phyloP scores from a whole-genome alignment of 768 basidiomycete genomes.

The Leucocoprinus sp. region DNA sequence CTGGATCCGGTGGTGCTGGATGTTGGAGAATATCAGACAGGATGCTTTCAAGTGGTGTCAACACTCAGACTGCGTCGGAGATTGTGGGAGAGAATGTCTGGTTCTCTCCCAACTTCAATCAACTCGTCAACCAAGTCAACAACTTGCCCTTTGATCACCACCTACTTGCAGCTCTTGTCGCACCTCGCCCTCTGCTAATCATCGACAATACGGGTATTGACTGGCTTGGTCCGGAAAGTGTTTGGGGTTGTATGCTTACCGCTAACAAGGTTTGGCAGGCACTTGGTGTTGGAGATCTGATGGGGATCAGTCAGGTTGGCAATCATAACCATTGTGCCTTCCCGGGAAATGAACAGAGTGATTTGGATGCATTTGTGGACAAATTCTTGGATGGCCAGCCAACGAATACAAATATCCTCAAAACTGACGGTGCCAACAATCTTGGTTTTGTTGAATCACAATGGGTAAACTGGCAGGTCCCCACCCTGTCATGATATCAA shows the following conservation, averaged over 20 bases:
- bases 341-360: conserved; percentile 36
- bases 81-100: conserved; percentile 57
- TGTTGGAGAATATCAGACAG: conserved; percentile 52
- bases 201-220: conserved; percentile 49
- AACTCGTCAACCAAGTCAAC: conserved; percentile 36
- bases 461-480: conserved; percentile 45
- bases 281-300: conserved; percentile 34
- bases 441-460: conserved; percentile 29
- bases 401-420: conserved; percentile 38
- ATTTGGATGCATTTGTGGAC: conserved; percentile 46
- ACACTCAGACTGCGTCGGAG: conserved; percentile 47
- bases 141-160: conserved; percentile 55
- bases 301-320: conserved; percentile 48
- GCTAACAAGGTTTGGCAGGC: conserved; percentile 44
- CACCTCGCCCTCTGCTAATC: conserved; percentile 43
- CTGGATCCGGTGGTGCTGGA: conserved; percentile 51
- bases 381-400: conserved; percentile 43
- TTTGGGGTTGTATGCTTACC: conserved; percentile 43
- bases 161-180: conserved; percentile 44
- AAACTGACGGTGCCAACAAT: conserved; percentile 34
- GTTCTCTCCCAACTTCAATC: conserved; percentile 44
- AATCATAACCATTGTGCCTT: conserved; percentile 49
- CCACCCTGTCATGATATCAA: conserved; percentile 29
- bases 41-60: conserved; percentile 33
- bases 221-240: conserved; percentile 46